These are phyloP conservation scores for Myxozyma melibiosi DNA, from an alignment of 805 yeast genomes.

Conservation along the genomic window DNA sequence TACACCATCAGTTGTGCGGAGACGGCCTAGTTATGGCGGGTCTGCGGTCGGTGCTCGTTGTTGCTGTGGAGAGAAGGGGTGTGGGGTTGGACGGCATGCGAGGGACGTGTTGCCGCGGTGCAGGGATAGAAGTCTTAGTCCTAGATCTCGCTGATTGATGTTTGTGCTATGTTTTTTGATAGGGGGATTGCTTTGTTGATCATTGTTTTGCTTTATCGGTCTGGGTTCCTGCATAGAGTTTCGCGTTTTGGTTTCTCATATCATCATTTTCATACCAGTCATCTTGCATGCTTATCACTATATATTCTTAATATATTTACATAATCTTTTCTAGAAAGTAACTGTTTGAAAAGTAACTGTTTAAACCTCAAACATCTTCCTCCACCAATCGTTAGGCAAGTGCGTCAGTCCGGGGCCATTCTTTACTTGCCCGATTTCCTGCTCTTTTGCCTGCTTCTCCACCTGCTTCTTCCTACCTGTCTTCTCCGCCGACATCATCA, in stretches of 20 bases:
- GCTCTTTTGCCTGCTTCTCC: neutral
- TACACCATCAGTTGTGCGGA: neutral
- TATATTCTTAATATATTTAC: neutral
- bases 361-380: slow-evolving; percentile 27
- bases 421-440: neutral
- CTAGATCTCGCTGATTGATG: slow-evolving; percentile 4
- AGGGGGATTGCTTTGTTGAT: too few relatives aligned
- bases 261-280: neutral
- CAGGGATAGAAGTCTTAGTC: slow-evolving; percentile 16
- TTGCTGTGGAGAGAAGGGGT: slow-evolving; percentile 7
- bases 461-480: neutral
- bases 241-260: neutral
- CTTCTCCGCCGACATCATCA: neutral
- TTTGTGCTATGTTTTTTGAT: too few relatives aligned
- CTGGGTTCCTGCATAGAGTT: slow-evolving; percentile 3
- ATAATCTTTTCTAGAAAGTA: neutral
- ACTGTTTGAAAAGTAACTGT: neutral
- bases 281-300: neutral
- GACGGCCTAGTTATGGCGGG: neutral
- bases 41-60: too few relatives aligned
- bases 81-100: neutral
- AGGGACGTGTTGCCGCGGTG: slow-evolving; percentile 6
- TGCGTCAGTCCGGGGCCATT: slow-evolving; percentile 23
- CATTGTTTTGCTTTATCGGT: neutral
- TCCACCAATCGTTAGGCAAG: slow-evolving; percentile 23